phyloP scores from a whole-genome alignment of 176 grass and related monocot genomes.

The Poa annua region DNA sequence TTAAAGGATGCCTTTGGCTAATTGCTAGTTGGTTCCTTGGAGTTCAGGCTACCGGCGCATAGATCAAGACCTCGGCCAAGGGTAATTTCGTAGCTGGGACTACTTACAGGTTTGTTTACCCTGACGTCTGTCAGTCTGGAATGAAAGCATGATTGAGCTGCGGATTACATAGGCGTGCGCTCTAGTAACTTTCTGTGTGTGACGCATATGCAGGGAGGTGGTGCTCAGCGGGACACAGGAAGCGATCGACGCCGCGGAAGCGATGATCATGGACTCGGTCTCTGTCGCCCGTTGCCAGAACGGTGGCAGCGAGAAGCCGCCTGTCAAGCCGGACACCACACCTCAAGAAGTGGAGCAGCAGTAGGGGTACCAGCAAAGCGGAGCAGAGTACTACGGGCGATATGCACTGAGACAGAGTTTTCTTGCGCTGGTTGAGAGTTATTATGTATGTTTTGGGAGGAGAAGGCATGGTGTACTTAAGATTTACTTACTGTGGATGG shows the following conservation, averaged over 20 bases:
- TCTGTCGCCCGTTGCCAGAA: background rate
- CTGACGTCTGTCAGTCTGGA: background rate
- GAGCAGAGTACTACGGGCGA: background rate
- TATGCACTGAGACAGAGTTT: background rate
- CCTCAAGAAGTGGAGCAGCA: background rate
- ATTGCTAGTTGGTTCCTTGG: constrained; percentile 1
- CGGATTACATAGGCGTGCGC: background rate
- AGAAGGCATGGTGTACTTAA: background rate
- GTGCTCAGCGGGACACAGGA: constrained; percentile 12
- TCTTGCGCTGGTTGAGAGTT: background rate
- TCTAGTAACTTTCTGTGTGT: background rate
- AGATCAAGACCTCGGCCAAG: constrained; percentile 90
- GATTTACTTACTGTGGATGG: too few relatives aligned
- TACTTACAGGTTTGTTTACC: constrained; percentile 35
- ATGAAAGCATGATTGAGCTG: background rate
- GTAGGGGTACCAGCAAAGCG: too few relatives aligned
- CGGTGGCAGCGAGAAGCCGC: background rate
- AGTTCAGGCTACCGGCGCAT: constrained; percentile 78
- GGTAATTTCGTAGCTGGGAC: constrained; percentile 83
- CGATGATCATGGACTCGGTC: background rate
- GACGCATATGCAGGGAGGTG: background rate
- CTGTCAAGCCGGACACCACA: background rate
- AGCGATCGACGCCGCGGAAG: background rate
- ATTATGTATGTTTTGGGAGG: background rate
- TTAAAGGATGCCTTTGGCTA: background rate